A percentile compares a stretch with the other conserved stretches of the same genome.
Evolutionary conservation across 768 basidiomycete genomes (phyloP).

Genomic region (Naganishia randhawae): DNA sequence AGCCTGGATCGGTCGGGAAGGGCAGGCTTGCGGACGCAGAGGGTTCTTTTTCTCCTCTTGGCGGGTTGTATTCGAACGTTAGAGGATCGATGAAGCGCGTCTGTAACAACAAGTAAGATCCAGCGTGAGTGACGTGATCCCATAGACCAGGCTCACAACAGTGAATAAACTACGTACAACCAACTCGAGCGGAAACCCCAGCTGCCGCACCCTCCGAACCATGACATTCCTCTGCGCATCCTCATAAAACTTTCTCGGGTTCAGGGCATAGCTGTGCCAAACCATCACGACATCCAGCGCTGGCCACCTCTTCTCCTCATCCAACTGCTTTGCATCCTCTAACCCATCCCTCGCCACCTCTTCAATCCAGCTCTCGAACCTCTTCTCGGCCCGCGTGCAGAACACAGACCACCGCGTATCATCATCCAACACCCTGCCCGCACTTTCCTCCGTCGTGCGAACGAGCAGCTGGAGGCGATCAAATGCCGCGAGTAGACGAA

Average conservation of each 20-base stretch:
- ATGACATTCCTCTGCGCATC: constrained; percentile 13
- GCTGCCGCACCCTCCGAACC: not conserved
- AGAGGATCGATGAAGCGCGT: constrained; percentile 20
- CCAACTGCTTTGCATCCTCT: not conserved
- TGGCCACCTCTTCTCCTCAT: constrained; percentile 25
- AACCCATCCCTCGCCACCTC: not conserved
- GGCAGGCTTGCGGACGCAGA: not conserved
- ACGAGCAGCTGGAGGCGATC: not conserved
- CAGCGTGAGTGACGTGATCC: no score
- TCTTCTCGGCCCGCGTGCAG: constrained; percentile 5
- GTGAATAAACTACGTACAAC: constrained; percentile 7
- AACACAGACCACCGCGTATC: constrained; percentile 5
- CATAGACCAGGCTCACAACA: no score
- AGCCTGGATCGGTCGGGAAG: not conserved
- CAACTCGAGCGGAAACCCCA: constrained; percentile 23
- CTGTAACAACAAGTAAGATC: not conserved
- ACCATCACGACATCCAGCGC: constrained; percentile 33
- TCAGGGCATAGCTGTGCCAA: constrained; percentile 40
- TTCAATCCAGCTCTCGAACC: not conserved
- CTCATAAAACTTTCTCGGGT: constrained; percentile 32
- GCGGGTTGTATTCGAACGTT: constrained; percentile 19
- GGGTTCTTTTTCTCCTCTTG: not conserved
- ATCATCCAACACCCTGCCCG: not conserved
- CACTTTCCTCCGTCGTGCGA: not conserved
- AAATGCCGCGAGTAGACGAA: not conserved